Evolutionary conservation across 768 basidiomycete genomes (phyloP).

Genomic region (Russula olivacea): DNA sequence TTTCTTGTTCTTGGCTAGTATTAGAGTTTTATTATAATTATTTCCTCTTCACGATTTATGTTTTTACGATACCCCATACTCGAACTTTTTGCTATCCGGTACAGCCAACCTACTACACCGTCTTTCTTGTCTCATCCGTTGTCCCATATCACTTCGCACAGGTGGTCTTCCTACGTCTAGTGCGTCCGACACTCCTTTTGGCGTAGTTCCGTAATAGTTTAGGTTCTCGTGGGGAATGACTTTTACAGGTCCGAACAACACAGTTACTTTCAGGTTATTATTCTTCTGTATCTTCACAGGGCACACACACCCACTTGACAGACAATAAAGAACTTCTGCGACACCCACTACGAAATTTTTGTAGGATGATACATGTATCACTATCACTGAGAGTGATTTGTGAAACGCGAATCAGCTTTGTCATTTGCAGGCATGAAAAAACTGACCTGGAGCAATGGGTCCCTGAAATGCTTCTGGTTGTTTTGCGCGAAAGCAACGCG

Average conservation of each 20-base stretch:
- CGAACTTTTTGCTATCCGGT: conserved; percentile 17
- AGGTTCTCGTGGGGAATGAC: conserved; percentile 21
- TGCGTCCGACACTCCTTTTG: conserved; percentile 21
- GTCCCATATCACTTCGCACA: conserved; percentile 23
- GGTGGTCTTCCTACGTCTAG: conserved; percentile 12
- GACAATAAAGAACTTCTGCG: not conserved
- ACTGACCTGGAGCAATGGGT: conserved; percentile 55
- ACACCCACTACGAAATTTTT: not conserved
- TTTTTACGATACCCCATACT: conserved; percentile 24
- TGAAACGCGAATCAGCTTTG: not conserved
- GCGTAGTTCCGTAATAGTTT: conserved; percentile 17
- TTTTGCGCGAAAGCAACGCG: conserved; percentile 75
- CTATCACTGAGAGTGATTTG: conserved; percentile 18
- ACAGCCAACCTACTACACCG: conserved; percentile 22
- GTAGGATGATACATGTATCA: conserved; percentile 9
- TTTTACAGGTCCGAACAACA: conserved; percentile 5
- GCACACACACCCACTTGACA: not conserved
- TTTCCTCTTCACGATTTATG: conserved; percentile 27
- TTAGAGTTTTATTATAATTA: conserved; percentile 19
- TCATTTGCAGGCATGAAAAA: not conserved
- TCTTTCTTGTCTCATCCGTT: conserved; percentile 17
- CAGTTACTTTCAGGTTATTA: not conserved
- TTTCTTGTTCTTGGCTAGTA: not conserved
- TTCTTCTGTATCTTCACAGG: not conserved
- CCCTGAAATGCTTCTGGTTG: conserved; percentile 82